A percentile compares a stretch with the other conserved stretches of the same genome.
phyloP scores from a whole-genome alignment of 2,329 filamentous ascomycete species.

The Dothistroma pini region DNA sequence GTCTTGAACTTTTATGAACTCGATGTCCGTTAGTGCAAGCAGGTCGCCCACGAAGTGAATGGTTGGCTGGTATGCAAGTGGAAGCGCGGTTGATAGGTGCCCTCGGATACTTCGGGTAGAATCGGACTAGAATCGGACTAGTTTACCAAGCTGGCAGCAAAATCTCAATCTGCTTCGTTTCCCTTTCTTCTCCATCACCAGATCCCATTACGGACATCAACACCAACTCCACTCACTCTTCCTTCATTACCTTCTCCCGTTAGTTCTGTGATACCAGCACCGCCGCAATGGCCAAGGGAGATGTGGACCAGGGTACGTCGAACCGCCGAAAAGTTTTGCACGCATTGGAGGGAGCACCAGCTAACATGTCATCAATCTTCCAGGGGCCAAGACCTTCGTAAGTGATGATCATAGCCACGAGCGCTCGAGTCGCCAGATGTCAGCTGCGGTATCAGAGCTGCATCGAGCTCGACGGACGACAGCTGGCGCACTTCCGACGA shows the following conservation, averaged over 20 bases:
- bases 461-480: neutral
- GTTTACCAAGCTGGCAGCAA: neutral
- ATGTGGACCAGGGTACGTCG: conserved; percentile 17
- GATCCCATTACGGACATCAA: conserved; percentile 3
- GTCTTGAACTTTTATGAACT: too few relatives aligned
- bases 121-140: too few relatives aligned
- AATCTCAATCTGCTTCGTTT: neutral
- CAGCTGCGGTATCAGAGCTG: neutral
- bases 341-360: neutral
- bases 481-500: conserved; percentile 5
- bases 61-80: too few relatives aligned
- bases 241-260: conserved; percentile 6
- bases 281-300: conserved; percentile 28
- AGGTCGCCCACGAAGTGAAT: too few relatives aligned
- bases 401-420: neutral
- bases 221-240: conserved; percentile 12
- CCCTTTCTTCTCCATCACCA: neutral
- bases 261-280: conserved; percentile 16
- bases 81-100: too few relatives aligned
- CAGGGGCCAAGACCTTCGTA: conserved; percentile 6
- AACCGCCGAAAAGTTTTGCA: conserved; percentile 1
- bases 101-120: too few relatives aligned
- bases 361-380: neutral
- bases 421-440: neutral
- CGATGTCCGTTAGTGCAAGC: too few relatives aligned